These are phyloP conservation scores for Annona cherimola DNA, from an alignment of 164 flowering plant genomes.

Conservation along the genomic window DNA sequence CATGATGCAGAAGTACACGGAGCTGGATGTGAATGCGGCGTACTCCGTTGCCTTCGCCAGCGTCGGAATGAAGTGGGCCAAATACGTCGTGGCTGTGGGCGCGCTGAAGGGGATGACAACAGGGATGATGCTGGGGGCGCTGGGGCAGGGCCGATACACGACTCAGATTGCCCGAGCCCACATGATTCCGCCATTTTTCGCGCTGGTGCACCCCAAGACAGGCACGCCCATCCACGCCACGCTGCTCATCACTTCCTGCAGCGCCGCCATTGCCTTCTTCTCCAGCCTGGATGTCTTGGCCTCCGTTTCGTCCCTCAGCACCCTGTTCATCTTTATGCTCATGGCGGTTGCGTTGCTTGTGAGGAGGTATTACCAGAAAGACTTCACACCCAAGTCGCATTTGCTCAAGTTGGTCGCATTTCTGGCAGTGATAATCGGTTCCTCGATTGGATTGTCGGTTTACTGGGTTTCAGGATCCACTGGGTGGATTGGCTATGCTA, in stretches of 20 bases:
- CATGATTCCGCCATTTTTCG: conserved; percentile 86
- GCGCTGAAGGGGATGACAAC: conserved; percentile 87
- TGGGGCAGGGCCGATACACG: conserved; percentile 78
- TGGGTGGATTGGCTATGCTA: conserved; percentile 57
- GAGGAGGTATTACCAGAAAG: conserved; percentile 62
- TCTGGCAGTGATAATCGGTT: conserved; percentile 32
- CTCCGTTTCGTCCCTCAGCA: conserved; percentile 56
- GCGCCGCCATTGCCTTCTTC: conserved; percentile 50
- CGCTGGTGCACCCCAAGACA: conserved; percentile 67
- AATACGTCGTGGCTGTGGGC: conserved; percentile 54
- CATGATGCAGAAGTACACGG: conserved; percentile 57
- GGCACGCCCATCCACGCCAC: conserved; percentile 75
- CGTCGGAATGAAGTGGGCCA: conserved; percentile 82
- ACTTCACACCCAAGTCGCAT: conserved; percentile 30
- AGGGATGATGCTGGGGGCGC: conserved; percentile 57
- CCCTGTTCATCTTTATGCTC: conserved; percentile 76
- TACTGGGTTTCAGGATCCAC: conserved; percentile 30
- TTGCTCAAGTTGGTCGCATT: conserved; percentile 33
- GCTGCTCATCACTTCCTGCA: conserved; percentile 35
- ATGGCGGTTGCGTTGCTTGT: conserved; percentile 73
- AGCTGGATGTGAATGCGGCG: conserved; percentile 68
- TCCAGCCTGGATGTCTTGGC: conserved; percentile 74
- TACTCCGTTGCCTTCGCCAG: conserved; percentile 56
- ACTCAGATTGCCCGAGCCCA: conserved; percentile 85
- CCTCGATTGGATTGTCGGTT: conserved; percentile 44